Conservation (phyloP, 257 asterid genomes). For the Cruciata laevipes region DNA sequence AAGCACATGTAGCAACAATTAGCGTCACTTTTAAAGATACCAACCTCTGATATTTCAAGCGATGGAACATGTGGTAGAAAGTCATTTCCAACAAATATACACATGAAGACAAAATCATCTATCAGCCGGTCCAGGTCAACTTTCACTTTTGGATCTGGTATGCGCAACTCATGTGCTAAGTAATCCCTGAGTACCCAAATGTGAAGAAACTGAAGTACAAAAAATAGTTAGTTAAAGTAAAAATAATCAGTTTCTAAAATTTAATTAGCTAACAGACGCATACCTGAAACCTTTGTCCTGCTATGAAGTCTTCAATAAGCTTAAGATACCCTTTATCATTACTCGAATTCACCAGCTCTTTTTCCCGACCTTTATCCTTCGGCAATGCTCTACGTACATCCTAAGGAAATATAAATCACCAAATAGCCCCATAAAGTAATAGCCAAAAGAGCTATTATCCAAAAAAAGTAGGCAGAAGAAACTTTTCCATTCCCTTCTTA, state of each 20-base stretch:
- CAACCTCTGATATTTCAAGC: slow-evolving; percentile 57
- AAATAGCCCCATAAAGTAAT: not conserved
- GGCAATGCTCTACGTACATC: slow-evolving; percentile 23
- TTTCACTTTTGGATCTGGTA: slow-evolving; percentile 35
- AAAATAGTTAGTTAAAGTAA: not conserved
- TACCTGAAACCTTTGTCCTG: slow-evolving; percentile 49
- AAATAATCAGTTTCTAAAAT: not conserved
- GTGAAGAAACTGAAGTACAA: slow-evolving; percentile 39
- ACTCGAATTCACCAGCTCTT: not conserved
- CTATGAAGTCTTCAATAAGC: slow-evolving; percentile 26
- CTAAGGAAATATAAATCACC: slow-evolving; percentile 19
- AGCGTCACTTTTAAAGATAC: slow-evolving; percentile 12
- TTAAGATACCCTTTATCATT: slow-evolving; percentile 14
- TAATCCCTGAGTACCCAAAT: slow-evolving; percentile 60
- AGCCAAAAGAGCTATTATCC: not conserved
- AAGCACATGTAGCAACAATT: not conserved
- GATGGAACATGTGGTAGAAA: slow-evolving; percentile 65
- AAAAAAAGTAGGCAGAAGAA: not conserved
- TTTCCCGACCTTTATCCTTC: slow-evolving; percentile 7
- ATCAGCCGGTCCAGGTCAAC: slow-evolving; percentile 44
- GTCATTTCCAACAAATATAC: slow-evolving; percentile 64
- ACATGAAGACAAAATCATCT: slow-evolving; percentile 65
- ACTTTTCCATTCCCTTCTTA: not conserved
- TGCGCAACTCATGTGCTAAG: slow-evolving; percentile 33
- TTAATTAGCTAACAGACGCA: not conserved